A percentile compares a stretch with the other conserved stretches of the same genome.
Conservation (phyloP, 371 early-diverging fungal species). For the Rhizomucor pusillus region DNA sequence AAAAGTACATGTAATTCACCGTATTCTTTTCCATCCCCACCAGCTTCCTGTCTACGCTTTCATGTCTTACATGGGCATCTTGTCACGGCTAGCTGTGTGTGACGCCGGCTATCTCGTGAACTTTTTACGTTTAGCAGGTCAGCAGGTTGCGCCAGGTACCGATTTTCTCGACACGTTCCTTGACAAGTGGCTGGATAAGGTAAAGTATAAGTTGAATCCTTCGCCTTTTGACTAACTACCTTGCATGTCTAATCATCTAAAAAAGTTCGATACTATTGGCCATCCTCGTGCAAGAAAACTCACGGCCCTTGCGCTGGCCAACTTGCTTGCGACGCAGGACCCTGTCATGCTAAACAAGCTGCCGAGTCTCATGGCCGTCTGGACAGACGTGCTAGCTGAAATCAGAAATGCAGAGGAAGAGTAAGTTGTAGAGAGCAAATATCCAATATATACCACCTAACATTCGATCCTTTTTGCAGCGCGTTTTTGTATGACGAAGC, state of each 20-base stretch:
- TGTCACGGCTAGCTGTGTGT: conserved; percentile 64
- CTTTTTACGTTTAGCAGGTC: conserved; percentile 41
- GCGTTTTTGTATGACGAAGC: conserved; percentile 65
- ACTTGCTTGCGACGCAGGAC: conserved; percentile 56
- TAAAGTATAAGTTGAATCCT: no score
- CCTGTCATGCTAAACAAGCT: conserved; percentile 42
- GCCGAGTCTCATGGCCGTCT: conserved; percentile 56
- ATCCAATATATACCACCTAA: no score
- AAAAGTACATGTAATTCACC: not conserved
- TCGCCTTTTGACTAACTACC: no score
- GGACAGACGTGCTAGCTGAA: conserved; percentile 66
- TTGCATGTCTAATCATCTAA: no score
- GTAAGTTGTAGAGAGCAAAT: conserved; percentile 24
- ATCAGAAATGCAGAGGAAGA: conserved; percentile 60
- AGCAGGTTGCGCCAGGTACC: conserved; percentile 33
- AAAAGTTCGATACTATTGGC: conserved; percentile 73
- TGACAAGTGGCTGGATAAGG: conserved; percentile 71
- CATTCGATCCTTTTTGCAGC: conserved; percentile 18
- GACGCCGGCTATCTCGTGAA: conserved; percentile 53
- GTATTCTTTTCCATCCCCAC: not conserved
- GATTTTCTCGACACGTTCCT: conserved; percentile 45
- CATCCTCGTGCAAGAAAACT: conserved; percentile 74
- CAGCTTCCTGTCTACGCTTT: conserved; percentile 63
- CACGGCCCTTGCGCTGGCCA: conserved; percentile 67
- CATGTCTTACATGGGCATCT: conserved; percentile 60